These are phyloP conservation scores for Aspergillus egyptiacus DNA, from an alignment of 495 filamentous ascomycete genomes.

Conservation along the genomic window DNA sequence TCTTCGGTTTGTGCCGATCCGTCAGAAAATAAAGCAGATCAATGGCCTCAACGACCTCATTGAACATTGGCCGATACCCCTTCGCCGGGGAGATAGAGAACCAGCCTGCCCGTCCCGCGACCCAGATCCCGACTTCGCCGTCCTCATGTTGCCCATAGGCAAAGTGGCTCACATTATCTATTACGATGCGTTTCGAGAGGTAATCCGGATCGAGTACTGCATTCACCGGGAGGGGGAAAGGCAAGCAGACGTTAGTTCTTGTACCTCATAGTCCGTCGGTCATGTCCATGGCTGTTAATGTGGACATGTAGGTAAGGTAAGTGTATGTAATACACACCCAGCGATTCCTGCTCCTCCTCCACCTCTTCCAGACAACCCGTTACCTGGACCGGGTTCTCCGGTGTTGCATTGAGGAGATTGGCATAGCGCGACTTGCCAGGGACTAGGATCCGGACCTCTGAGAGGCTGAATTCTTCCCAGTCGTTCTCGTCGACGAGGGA, in stretches of 20 bases:
- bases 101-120: slow-evolving; percentile 72
- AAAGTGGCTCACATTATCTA: slow-evolving; percentile 57
- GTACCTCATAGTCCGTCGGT: no score
- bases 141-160: slow-evolving; percentile 63
- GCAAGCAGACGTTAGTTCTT: background rate
- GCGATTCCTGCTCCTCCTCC: slow-evolving; percentile 36
- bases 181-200: slow-evolving; percentile 53
- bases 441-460: slow-evolving; percentile 47
- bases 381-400: slow-evolving; percentile 49
- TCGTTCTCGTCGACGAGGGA: slow-evolving; percentile 52
- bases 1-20: slow-evolving; percentile 39
- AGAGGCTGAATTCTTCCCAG: slow-evolving; percentile 52
- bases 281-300: background rate
- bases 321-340: slow-evolving; percentile 27
- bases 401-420: slow-evolving; percentile 49
- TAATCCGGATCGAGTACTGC: slow-evolving; percentile 44
- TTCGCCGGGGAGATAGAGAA: slow-evolving; percentile 62
- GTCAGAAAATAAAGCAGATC: slow-evolving; percentile 63
- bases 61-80: slow-evolving; percentile 55
- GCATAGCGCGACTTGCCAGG: slow-evolving; percentile 45
- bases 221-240: background rate
- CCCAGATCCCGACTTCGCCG: slow-evolving; percentile 63
- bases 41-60: slow-evolving; percentile 63
- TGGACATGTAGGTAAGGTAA: background rate
- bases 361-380: slow-evolving; percentile 47